Base-by-base conservation (phyloP, 345 rosid genomes). In the Murraya paniculata region DNA sequence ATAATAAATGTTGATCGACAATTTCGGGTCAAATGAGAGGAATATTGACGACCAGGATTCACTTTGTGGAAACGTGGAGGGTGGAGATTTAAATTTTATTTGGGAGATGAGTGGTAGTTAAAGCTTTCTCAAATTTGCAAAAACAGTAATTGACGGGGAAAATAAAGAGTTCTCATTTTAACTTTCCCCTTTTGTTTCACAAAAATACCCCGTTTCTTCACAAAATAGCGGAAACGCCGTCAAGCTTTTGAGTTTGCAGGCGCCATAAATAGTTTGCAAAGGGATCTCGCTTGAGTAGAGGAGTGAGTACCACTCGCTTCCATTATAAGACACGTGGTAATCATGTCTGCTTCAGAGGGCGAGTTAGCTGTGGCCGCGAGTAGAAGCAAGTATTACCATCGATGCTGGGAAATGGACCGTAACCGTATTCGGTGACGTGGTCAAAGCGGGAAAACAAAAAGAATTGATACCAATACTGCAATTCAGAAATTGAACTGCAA, bases 161-260 rank as follows among this genome's bases (percentile, higher is more conserved):
- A 82, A 75, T 13, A 35, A 39, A 80, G 77, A 6, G 6, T 25
- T 28, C 41, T 55, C 10, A 31, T n/a, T 81, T 53, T 27, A 11
- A 14, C 61, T 74, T 79, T 72, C 53, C 76, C 31, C 70, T 83
- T 57, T 5, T 0, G 50, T 19, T n/a, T 58, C 28, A 25, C 24
- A 27, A n/a, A 79, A 66, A 6, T 45, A 21, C 8, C 80, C 75
- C 38, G 0, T 9, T 4, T 28, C 16, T 72, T 6, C 0, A 0
- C 0, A 4, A 65, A 80, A 80, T 84, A 48, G 10, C 84, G 58
- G 33, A 68, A 65, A 75, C 65, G 72, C 84, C 86, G 73, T 67
- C 68, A 0, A 1, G 70, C 67, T 68, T 82, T 82, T 60, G 10
- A 81, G 82, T 71, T 66, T 1, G 22, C 62, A 65, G 74, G 77